These are phyloP conservation scores for Cyberlindnera bimundalis DNA, from an alignment of 805 yeast genomes.

Conservation along the genomic window DNA sequence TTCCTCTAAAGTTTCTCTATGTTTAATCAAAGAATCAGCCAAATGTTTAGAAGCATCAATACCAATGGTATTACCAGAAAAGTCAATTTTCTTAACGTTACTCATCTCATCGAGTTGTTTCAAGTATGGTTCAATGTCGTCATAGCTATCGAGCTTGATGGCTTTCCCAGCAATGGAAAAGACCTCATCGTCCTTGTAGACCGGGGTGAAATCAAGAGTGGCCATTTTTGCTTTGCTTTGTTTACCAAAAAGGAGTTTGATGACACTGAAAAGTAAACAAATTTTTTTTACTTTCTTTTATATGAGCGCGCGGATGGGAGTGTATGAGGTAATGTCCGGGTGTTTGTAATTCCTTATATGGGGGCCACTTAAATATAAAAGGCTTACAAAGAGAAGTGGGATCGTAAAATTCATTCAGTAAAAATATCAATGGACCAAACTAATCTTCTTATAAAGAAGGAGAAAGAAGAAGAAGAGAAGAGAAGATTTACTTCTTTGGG, in stretches of 20 bases:
- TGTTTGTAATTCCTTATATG: not conserved
- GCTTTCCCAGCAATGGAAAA: constrained; percentile 73
- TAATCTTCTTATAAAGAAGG: not conserved
- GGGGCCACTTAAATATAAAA: no score
- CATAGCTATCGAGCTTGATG: constrained; percentile 66
- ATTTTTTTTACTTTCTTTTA: no score
- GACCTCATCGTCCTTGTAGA: constrained; percentile 43
- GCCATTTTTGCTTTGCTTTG: no score
- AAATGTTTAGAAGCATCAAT: constrained; percentile 78
- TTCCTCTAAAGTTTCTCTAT: constrained; percentile 50
- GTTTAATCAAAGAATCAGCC: constrained; percentile 48
- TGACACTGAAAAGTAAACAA: no score
- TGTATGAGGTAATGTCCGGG: not conserved
- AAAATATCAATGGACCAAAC: no score
- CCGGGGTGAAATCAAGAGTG: constrained; percentile 35
- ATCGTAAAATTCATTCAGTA: not conserved
- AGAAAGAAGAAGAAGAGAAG: not conserved
- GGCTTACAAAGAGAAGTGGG: no score
- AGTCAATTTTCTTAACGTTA: constrained; percentile 55
- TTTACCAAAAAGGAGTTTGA: no score
- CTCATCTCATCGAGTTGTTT: constrained; percentile 45
- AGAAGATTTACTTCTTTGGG: constrained; percentile 33
- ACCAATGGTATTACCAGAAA: constrained; percentile 94
- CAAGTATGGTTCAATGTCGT: constrained; percentile 70
- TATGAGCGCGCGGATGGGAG: no score